These are phyloP conservation scores for Diaporthe vaccinii DNA, from an alignment of 2,329 filamentous ascomycete genomes.

Conservation along the genomic window DNA sequence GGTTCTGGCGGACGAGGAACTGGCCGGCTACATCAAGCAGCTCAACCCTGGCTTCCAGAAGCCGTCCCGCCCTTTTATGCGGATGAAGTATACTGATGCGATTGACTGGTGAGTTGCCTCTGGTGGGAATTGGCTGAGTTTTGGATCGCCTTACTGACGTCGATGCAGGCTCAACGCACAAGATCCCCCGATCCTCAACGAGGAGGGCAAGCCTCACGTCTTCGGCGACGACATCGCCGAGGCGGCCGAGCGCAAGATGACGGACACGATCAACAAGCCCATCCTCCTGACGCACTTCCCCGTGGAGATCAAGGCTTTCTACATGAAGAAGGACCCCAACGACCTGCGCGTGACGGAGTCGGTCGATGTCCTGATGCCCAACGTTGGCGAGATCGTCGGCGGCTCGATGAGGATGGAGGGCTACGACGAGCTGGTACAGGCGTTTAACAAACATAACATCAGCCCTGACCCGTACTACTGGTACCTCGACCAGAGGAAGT, in stretches of 20 bases:
- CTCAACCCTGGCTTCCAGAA: conserved; percentile 92
- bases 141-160: conserved; percentile 7
- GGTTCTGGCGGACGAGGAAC: conserved; percentile 79
- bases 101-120: conserved; percentile 40
- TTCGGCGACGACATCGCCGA: conserved; percentile 99
- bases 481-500: conserved; percentile 99
- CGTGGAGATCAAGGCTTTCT: conserved; percentile 97
- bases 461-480: conserved; percentile 92
- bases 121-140: background rate
- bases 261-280: conserved; percentile 93
- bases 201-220: conserved; percentile 88
- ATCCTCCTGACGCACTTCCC: conserved; percentile 99
- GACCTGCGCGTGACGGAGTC: conserved; percentile 91
- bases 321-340: conserved; percentile 90
- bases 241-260: conserved; percentile 96
- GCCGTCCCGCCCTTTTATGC: conserved; percentile 87
- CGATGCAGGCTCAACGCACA: conserved; percentile 87
- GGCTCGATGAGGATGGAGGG: conserved; percentile 97
- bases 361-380: conserved; percentile 89
- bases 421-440: conserved; percentile 89
- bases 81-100: conserved; percentile 83
- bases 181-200: conserved; percentile 84
- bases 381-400: conserved; percentile 96
- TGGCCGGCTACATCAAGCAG: conserved; percentile 80
- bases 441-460: conserved; percentile 89